A percentile compares a stretch with the other conserved stretches of the same genome.
These are phyloP conservation scores for Wickerhamomyces canadensis DNA, from an alignment of 805 yeast genomes.

Conservation along the genomic window DNA sequence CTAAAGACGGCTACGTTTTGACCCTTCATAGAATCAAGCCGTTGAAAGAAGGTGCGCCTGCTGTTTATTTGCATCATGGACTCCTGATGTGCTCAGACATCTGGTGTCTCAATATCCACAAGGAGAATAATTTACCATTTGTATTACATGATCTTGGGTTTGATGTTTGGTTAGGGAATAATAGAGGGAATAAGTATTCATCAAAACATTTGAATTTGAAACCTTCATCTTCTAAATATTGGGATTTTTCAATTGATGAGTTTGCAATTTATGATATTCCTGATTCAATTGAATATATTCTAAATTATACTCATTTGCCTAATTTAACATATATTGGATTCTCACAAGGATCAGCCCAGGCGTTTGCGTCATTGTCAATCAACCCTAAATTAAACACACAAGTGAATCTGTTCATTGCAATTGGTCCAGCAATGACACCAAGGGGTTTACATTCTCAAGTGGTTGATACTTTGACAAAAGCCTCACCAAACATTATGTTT, in stretches of 20 bases:
- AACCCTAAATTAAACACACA: constrained; percentile 57
- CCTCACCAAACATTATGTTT: constrained; percentile 72
- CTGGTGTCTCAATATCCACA: constrained; percentile 53
- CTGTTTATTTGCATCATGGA: constrained; percentile 88
- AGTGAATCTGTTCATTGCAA: constrained; percentile 60
- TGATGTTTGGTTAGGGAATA: constrained; percentile 94
- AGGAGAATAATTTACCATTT: constrained; percentile 62
- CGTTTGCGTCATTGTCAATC: constrained; percentile 77
- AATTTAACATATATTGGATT: constrained; percentile 76
- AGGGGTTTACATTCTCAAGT: constrained; percentile 72
- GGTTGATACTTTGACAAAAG: constrained; percentile 67
- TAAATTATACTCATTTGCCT: constrained; percentile 49
- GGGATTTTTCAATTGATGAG: constrained; percentile 92
- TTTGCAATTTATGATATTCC: constrained; percentile 92
- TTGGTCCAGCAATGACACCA: constrained; percentile 94
- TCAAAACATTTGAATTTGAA: constrained; percentile 57
- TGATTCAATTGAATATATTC: constrained; percentile 67
- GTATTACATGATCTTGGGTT: constrained; percentile 73
- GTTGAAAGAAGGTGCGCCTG: constrained; percentile 29
- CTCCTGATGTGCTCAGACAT: constrained; percentile 83
- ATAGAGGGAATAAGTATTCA: constrained; percentile 89
- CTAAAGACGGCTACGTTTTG: constrained; percentile 71
- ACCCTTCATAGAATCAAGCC: constrained; percentile 69
- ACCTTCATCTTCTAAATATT: constrained; percentile 46
- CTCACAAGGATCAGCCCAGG: constrained; percentile 93